Evolutionary conservation across 805 yeast species (phyloP).

Genomic region (Grigorovia jiainica): DNA sequence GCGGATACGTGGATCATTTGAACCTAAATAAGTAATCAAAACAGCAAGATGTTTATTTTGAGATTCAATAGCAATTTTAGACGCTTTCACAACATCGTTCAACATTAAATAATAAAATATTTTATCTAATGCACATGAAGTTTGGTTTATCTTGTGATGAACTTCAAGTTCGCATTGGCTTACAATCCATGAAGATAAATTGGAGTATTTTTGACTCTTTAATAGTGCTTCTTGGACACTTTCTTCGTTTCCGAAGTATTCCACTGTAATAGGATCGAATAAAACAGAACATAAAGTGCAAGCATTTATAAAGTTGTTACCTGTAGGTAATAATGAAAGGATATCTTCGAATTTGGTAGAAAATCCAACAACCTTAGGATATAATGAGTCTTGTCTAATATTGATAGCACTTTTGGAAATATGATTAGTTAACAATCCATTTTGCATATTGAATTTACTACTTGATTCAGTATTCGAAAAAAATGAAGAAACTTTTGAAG

Average conservation of each 20-base stretch:
- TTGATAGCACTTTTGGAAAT: conserved; percentile 15
- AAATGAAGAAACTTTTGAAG: conserved; percentile 7
- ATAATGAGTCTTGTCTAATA: conserved; percentile 24
- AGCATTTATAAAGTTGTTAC: conserved; percentile 22
- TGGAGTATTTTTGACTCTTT: conserved; percentile 34
- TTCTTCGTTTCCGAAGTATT: conserved; percentile 15
- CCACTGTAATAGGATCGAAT: conserved; percentile 37
- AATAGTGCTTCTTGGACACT: conserved; percentile 18
- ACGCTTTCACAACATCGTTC: conserved; percentile 55
- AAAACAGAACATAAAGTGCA: conserved; percentile 57
- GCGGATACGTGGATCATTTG: conserved; percentile 52
- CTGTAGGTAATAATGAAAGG: conserved; percentile 9
- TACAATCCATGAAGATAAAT: conserved; percentile 51
- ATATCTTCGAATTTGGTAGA: conserved; percentile 26
- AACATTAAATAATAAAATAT: conserved; percentile 42
- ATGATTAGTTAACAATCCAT: conserved; percentile 12
- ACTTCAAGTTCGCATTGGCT: conserved; percentile 33
- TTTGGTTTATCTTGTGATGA: conserved; percentile 21
- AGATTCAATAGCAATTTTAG: conserved; percentile 47
- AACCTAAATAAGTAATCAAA: conserved; percentile 58
- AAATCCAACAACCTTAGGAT: conserved; percentile 32
- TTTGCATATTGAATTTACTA: background rate
- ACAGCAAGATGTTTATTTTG: conserved; percentile 63
- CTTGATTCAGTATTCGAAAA: background rate
- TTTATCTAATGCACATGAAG: conserved; percentile 37